These are phyloP conservation scores for Tuber indicum DNA, from an alignment of 495 filamentous ascomycete genomes.

Conservation along the genomic window DNA sequence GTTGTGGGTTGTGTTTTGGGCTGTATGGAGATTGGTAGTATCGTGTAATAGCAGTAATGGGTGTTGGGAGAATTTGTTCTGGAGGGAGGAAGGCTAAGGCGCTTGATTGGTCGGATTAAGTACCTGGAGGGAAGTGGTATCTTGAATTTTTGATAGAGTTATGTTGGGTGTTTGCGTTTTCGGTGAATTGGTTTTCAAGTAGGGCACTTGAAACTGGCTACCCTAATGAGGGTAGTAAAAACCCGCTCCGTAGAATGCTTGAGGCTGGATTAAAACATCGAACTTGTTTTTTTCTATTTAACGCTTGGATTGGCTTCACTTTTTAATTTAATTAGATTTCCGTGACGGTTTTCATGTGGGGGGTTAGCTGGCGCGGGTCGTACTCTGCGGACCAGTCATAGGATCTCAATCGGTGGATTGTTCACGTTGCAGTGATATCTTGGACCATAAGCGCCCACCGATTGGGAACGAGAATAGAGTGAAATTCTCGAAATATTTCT, in stretches of 20 bases:
- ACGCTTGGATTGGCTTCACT: neutral
- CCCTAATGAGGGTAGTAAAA: neutral
- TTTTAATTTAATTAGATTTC: neutral
- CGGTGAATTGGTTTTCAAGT: neutral
- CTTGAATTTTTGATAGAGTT: neutral
- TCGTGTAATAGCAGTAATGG: neutral
- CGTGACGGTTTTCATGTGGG: neutral
- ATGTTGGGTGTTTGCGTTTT: neutral
- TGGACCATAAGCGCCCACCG: neutral
- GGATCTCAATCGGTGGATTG: neutral
- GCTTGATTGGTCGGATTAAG: neutral
- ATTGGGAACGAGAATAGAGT: neutral
- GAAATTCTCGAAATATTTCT: neutral
- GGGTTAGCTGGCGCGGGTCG: neutral
- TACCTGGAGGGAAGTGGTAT: neutral
- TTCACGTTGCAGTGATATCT: neutral
- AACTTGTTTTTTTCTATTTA: neutral
- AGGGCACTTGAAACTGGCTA: neutral
- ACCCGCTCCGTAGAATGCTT: neutral
- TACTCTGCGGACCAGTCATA: neutral
- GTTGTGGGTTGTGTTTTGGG: neutral
- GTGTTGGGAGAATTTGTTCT: neutral
- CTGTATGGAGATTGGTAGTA: neutral
- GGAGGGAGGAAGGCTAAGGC: neutral
- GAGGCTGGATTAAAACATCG: neutral